Evolutionary conservation across 768 basidiomycete species (phyloP).

Genomic region (Boletus vermiculosoides): DNA sequence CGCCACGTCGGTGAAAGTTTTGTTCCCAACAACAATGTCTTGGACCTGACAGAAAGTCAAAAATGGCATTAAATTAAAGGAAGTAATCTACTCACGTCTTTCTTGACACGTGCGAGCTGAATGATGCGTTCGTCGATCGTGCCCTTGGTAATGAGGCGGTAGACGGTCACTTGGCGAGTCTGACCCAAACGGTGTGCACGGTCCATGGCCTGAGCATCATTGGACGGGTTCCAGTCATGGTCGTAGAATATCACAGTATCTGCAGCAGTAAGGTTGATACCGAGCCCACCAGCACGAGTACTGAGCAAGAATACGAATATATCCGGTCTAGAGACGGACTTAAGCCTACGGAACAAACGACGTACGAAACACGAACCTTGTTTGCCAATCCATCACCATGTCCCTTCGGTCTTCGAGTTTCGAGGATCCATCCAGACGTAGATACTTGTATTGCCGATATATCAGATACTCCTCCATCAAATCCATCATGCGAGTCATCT

Average conservation of each 20-base stretch:
- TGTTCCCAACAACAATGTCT: conserved; percentile 98
- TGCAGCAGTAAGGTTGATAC: conserved; percentile 90
- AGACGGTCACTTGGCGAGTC: conserved; percentile 96
- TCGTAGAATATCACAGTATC: conserved; percentile 31
- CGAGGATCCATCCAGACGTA: conserved; percentile 89
- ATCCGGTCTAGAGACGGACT: conserved; percentile 51
- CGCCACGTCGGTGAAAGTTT: conserved; percentile 88
- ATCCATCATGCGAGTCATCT: conserved; percentile 99
- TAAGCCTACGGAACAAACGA: not conserved
- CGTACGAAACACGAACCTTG: conserved; percentile 56
- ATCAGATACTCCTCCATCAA: conserved; percentile 98
- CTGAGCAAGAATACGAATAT: conserved; percentile 93
- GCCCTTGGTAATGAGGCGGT: conserved; percentile 88
- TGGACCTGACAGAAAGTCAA: conserved; percentile 64
- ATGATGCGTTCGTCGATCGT: conserved; percentile 98
- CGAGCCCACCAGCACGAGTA: conserved; percentile 93
- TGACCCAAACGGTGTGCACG: conserved; percentile 96
- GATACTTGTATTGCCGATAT: conserved; percentile 93
- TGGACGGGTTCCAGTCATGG: conserved; percentile 72
- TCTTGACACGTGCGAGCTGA: conserved; percentile 93
- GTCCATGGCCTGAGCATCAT: conserved; percentile 98
- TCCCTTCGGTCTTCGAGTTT: conserved; percentile 95
- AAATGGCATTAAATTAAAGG: not conserved
- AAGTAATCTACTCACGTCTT: conserved; percentile 62
- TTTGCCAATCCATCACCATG: conserved; percentile 99